Evolutionary conservation across 805 yeast genomes (phyloP).

Genomic region (Hanseniaspora singularis): DNA sequence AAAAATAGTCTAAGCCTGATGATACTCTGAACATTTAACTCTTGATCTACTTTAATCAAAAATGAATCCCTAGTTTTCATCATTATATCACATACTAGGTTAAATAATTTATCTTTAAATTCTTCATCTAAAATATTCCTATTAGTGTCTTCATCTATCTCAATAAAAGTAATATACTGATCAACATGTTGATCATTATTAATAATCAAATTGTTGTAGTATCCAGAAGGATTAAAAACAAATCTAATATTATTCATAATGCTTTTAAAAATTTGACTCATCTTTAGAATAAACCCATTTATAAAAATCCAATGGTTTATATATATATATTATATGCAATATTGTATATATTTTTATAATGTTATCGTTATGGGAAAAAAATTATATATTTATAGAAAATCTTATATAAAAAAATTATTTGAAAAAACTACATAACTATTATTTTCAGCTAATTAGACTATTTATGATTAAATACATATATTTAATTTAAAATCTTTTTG

Average conservation of each 20-base stretch:
- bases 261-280: not conserved
- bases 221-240: not conserved
- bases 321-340: too few species aligned
- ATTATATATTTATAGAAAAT: too few species aligned
- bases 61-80: slow-evolving; percentile 2
- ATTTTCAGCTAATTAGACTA: too few species aligned
- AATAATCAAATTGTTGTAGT: slow-evolving; percentile 1
- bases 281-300: too few species aligned
- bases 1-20: not conserved
- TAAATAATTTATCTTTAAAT: not conserved
- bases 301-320: too few species aligned
- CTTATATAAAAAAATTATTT: too few species aligned
- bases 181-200: too few species aligned
- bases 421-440: too few species aligned
- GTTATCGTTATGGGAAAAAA: too few species aligned
- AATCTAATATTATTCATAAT: not conserved
- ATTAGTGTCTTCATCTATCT: not conserved
- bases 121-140: not conserved
- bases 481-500: slow-evolving; percentile 44
- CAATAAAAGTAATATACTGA: too few species aligned
- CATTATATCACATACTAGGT: not conserved
- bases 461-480: too few species aligned
- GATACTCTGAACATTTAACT: not conserved
- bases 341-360: too few species aligned
- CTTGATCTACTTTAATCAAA: not conserved